Evolutionary conservation across 345 rosid species (phyloP).

Genomic region (Melaleuca alternifolia): DNA sequence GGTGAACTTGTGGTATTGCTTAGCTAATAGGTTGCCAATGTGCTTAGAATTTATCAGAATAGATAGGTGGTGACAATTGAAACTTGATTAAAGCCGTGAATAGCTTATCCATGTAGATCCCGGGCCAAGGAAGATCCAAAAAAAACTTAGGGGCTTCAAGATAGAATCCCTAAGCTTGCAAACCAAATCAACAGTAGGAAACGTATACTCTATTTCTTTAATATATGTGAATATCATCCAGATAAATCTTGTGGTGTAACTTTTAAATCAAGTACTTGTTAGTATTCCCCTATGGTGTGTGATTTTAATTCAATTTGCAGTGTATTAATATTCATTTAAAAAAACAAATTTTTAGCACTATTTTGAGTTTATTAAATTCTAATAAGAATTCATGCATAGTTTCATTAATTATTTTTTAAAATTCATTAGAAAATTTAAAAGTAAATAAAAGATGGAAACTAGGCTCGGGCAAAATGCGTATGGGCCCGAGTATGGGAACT

Average conservation of each 20-base stretch:
- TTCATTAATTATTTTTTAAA: too few species aligned
- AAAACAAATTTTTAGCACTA: neutral
- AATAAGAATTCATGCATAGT: accelerated
- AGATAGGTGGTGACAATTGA: neutral
- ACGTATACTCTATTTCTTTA: accelerated
- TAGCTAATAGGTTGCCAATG: neutral
- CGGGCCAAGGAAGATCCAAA: too few species aligned
- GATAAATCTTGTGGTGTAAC: neutral
- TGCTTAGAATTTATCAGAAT: accelerated
- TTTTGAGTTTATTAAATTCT: neutral
- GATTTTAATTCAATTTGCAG: neutral
- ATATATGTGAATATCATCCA: neutral
- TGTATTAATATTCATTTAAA: neutral
- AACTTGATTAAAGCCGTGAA: neutral
- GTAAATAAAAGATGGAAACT: neutral
- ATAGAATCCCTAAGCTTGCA: neutral
- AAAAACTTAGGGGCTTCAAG: accelerated
- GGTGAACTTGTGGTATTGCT: neutral
- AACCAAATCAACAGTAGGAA: neutral
- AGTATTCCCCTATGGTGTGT: accelerated
- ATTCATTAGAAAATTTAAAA: accelerated
- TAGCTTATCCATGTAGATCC: neutral
- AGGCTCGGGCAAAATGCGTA: neutral
- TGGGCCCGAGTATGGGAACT: neutral
- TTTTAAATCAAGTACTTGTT: neutral